Evolutionary conservation across 2,329 filamentous ascomycete genomes (phyloP).

Genomic region (Aspergillus sclerotialis): DNA sequence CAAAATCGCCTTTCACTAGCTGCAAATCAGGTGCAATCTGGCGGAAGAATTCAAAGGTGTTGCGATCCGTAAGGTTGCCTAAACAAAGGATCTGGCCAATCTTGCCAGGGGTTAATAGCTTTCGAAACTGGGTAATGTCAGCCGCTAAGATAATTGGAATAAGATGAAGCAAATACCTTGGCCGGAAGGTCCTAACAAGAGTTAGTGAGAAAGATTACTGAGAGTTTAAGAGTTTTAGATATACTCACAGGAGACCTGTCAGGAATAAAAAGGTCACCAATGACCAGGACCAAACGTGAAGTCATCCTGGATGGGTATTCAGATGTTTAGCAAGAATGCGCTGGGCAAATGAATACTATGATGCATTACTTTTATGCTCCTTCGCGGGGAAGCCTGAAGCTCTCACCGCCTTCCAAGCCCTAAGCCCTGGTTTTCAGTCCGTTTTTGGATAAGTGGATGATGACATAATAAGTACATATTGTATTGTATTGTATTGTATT

Average conservation of each 20-base stretch:
- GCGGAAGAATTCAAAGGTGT: conserved; percentile 73
- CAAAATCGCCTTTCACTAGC: conserved; percentile 64
- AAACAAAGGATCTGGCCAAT: conserved; percentile 76
- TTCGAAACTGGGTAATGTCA: conserved; percentile 60
- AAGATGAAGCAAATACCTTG: conserved; percentile 54
- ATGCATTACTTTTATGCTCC: no score
- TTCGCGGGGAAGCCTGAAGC: no score
- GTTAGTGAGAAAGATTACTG: conserved; percentile 1
- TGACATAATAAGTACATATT: no score
- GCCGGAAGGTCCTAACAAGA: conserved; percentile 65
- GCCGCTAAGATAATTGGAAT: conserved; percentile 6
- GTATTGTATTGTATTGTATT: no score
- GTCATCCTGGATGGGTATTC: conserved; percentile 48
- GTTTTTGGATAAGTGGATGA: no score
- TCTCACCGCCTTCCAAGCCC: no score
- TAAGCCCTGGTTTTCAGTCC: no score
- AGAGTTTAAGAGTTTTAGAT: conserved; percentile 2
- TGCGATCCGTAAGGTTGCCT: conserved; percentile 72
- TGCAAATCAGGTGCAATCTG: conserved; percentile 65
- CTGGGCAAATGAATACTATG: no score
- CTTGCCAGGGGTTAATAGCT: conserved; percentile 75
- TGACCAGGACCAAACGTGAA: conserved; percentile 83
- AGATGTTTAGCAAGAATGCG: no score
- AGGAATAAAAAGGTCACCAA: conserved; percentile 90
- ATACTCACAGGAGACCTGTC: conserved; percentile 68